phyloP scores from a whole-genome alignment of 2,329 filamentous ascomycete species.

The Trichoderma cornu-damae region DNA sequence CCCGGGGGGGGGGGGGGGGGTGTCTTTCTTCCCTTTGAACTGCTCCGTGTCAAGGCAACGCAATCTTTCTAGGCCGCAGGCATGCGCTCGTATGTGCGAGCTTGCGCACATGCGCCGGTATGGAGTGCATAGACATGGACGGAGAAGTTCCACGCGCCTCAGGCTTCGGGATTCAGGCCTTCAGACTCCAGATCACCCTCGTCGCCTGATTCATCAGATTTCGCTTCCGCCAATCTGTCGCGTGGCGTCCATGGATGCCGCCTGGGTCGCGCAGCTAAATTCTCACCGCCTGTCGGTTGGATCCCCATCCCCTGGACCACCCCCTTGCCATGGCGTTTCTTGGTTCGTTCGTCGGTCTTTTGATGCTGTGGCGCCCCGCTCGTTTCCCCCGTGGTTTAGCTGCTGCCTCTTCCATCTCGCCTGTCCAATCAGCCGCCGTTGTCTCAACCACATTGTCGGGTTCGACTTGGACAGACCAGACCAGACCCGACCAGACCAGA shows the following conservation, averaged over 20 bases:
- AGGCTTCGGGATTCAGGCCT: no score
- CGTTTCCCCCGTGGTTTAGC: slow-evolving; percentile 8
- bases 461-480: neutral
- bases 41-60: neutral
- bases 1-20: no score
- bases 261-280: slow-evolving; percentile 5
- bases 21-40: neutral
- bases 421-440: slow-evolving; percentile 7
- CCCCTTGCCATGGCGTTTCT: neutral
- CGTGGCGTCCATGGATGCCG: slow-evolving; percentile 14
- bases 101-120: neutral
- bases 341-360: neutral
- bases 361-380: slow-evolving; percentile 5
- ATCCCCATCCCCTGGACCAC: neutral
- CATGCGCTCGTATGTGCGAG: neutral
- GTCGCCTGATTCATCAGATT: slow-evolving; percentile 6
- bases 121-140: neutral
- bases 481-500: no score
- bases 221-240: slow-evolving; percentile 13
- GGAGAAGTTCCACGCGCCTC: no score
- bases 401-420: slow-evolving; percentile 7
- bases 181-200: neutral
- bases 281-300: slow-evolving; percentile 16
- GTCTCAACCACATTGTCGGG: slow-evolving; percentile 18
- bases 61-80: neutral